Percentiles rank a stretch among this genome's conserved stretches.
These are phyloP conservation scores for Acorus gramineus DNA, from an alignment of 106 monocot species.

Conservation along the genomic window DNA sequence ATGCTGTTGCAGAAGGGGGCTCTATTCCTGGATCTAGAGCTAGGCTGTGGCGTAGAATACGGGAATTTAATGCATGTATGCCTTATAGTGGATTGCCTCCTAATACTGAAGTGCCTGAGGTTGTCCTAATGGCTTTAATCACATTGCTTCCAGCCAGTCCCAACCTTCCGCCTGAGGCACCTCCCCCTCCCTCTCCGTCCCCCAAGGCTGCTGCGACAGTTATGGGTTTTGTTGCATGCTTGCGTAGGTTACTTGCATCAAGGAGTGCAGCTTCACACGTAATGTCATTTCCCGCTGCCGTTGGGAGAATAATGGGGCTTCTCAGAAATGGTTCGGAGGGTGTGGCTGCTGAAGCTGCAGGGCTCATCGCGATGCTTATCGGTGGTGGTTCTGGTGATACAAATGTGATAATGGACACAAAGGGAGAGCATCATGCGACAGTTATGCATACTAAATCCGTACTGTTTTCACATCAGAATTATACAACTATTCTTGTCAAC, in stretches of 20 bases:
- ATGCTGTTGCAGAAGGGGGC: conserved; percentile 91
- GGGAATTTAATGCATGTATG: conserved; percentile 98
- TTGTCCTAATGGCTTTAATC: conserved; percentile 95
- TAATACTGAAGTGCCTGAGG: conserved; percentile 86
- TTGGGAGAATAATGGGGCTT: conserved; percentile 94
- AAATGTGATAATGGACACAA: conserved; percentile 47
- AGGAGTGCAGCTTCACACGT: conserved; percentile 94
- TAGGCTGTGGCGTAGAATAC: conserved; percentile 91
- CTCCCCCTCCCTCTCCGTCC: conserved; percentile 94
- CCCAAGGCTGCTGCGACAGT: conserved; percentile 97
- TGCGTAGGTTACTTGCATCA: conserved; percentile 83
- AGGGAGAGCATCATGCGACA: conserved; percentile 94
- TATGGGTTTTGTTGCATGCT: conserved; percentile 88
- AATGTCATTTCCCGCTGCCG: conserved; percentile 98
- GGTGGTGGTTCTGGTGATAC: conserved; percentile 85
- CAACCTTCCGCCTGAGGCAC: conserved; percentile 87
- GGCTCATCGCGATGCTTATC: conserved; percentile 87
- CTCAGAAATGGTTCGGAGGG: conserved; percentile 96
- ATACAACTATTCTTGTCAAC: conserved; percentile 72
- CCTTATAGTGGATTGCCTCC: conserved; percentile 75
- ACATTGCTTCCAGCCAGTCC: conserved; percentile 93
- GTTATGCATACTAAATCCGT: conserved; percentile 96
- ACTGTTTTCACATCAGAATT: conserved; percentile 68
- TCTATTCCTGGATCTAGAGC: conserved; percentile 90
- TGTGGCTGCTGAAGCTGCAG: conserved; percentile 79